Evolutionary conservation across 768 basidiomycete genomes (phyloP), one percentile per base, ranked within the genome.

Genomic region (Trametes cingulata): DNA sequence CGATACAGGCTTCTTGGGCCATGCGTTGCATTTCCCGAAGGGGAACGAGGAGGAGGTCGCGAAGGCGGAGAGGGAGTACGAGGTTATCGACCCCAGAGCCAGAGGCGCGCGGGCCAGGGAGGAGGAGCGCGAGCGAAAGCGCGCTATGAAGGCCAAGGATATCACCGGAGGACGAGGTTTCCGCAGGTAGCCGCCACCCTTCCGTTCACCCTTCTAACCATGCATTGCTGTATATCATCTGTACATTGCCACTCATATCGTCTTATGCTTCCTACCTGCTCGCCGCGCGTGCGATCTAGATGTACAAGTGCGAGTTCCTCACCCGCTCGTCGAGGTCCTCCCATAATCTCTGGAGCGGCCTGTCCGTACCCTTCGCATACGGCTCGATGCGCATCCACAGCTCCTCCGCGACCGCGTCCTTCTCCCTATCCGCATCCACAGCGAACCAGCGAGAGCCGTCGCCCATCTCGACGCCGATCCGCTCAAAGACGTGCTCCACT

Each of bases 61-160:
- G 61, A 92, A 92, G 71, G 92, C 90, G 0, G 88, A 92, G 71
- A 74, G 90, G 53, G 92, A 94, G 58, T 93, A 93, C 67, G 91
- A 94, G 74, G 91, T 94, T 25, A 94, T 94, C 69, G 92, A 94
- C 69, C 91, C 92, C 0, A 75, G 92, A 59, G 81, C 83, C 48
- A 75, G 92, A 56, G 80, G 86, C 43, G 90, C 88, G 22, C 75
- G 83, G 48, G 92, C 92, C 24, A 84, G 79, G 67, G 88, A 93
- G 67, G 92, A 94, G 69, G 91, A 91, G 66, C 77, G 79, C 65
- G 88, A 90, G 60, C 77, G 85, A 67, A 90, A 85, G 52, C 71
- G 73, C 13, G 74, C 71, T 45, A 49, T 56, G 35, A 69, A 58
- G 57, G 61, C 67, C 19, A 65, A 60, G 59, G 67, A 65, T 27